Evolutionary conservation across 1,284 basidiomycete genomes (phyloP).

Genomic region (Heterobasidion occidentale): DNA sequence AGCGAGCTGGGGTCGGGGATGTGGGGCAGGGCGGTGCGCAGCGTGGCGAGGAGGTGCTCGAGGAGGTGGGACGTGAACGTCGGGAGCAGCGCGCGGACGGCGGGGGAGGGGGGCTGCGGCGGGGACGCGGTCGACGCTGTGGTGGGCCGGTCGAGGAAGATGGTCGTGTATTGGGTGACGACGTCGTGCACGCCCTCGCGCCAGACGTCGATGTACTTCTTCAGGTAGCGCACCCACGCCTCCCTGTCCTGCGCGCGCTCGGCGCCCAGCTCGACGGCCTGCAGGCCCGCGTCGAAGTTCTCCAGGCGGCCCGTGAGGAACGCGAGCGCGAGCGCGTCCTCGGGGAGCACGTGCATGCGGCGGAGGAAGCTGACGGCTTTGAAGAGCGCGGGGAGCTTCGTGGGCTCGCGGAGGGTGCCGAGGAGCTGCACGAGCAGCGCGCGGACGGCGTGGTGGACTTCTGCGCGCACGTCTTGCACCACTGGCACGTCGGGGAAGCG

Average conservation of each 20-base stretch:
- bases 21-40: slow-evolving; percentile 39
- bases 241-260: slow-evolving; percentile 46
- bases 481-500: slow-evolving; percentile 35
- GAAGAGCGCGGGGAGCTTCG: slow-evolving; percentile 85
- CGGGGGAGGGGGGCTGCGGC: slow-evolving; percentile 1
- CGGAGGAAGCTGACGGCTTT: slow-evolving; percentile 83
- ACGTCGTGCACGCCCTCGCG: slow-evolving; percentile 90
- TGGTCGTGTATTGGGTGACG: slow-evolving; percentile 81
- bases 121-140: slow-evolving; percentile 12
- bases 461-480: slow-evolving; percentile 53
- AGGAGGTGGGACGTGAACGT: slow-evolving; percentile 41
- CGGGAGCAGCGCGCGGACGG: slow-evolving; percentile 31
- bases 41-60: slow-evolving; percentile 51
- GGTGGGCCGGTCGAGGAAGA: slow-evolving; percentile 71
- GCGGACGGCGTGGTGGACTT: slow-evolving; percentile 68
- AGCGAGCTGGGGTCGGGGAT: slow-evolving; percentile 61
- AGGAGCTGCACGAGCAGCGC: slow-evolving; percentile 77
- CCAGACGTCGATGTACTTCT: slow-evolving; percentile 87
- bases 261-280: slow-evolving; percentile 26
- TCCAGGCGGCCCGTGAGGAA: slow-evolving; percentile 59
- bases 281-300: slow-evolving; percentile 40
- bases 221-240: slow-evolving; percentile 72
- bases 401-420: slow-evolving; percentile 71
- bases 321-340: slow-evolving; percentile 58
- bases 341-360: slow-evolving; percentile 59